These are phyloP conservation scores for Sideroxylon spinosum DNA, from an alignment of 179 eudicot genomes.

Conservation along the genomic window DNA sequence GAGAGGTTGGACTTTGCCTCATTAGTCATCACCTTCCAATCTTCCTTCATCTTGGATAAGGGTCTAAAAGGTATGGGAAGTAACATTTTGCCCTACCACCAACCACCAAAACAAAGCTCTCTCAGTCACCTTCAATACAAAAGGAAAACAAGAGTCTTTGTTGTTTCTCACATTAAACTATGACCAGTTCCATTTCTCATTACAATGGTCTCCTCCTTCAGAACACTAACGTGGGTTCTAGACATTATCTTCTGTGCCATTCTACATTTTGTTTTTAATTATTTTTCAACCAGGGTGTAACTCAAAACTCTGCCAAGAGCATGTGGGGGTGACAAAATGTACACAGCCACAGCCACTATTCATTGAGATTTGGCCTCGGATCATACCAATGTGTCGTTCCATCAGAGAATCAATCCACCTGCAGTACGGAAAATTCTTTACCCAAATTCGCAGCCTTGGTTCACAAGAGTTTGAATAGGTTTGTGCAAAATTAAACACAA, in stretches of 20 bases:
- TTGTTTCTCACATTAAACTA: no score
- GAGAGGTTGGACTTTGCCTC: no score
- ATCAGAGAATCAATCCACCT: background rate
- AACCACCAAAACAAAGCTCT: constrained; percentile 17
- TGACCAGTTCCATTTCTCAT: background rate
- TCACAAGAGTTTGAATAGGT: no score
- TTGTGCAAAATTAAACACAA: no score
- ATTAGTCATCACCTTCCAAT: no score
- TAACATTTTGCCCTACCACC: constrained; percentile 5
- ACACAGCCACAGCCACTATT: background rate
- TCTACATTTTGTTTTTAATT: background rate
- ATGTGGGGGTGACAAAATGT: background rate
- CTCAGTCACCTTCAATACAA: background rate
- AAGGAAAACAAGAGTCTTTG: background rate
- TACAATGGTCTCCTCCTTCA: background rate
- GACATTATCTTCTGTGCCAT: constrained; percentile 1
- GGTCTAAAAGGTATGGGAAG: constrained; percentile 9
- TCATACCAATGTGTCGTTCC: background rate
- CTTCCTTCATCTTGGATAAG: constrained; percentile 4
- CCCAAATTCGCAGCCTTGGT: no score
- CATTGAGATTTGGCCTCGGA: constrained; percentile 10
- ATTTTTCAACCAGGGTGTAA: no score
- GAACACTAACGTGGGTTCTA: background rate
- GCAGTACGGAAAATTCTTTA: no score
- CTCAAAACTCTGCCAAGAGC: constrained; percentile 1